Evolutionary conservation across 257 asterid species (phyloP).

Genomic region (Rehmannia glutinosa): DNA sequence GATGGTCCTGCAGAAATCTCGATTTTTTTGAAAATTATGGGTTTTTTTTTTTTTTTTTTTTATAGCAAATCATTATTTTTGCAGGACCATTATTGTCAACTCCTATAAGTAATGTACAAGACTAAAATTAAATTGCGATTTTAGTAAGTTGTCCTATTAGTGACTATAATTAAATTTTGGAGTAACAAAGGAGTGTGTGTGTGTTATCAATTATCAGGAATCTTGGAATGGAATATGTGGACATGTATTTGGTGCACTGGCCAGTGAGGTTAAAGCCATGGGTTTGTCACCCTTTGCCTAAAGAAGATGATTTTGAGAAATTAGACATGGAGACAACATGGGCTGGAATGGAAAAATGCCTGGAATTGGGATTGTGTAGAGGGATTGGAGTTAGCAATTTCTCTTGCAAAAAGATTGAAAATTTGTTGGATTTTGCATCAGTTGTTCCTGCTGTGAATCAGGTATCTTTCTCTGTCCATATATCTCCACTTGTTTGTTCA

Average conservation of each 20-base stretch:
- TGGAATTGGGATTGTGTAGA: slow-evolving; percentile 62
- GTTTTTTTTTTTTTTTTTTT: too few species aligned
- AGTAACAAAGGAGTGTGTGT: background rate
- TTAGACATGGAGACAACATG: slow-evolving; percentile 60
- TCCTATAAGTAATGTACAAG: too few species aligned
- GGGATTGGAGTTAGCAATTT: slow-evolving; percentile 83
- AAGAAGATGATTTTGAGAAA: slow-evolving; percentile 53
- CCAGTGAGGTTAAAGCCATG: slow-evolving; percentile 74
- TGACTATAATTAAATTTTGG: too few species aligned
- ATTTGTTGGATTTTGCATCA: slow-evolving; percentile 40
- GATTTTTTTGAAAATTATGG: too few species aligned
- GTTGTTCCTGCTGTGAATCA: slow-evolving; percentile 71
- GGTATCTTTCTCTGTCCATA: too few species aligned
- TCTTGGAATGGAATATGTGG: slow-evolving; percentile 71
- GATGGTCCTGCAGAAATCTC: too few species aligned
- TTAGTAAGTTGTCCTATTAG: too few species aligned
- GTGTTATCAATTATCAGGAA: slow-evolving; percentile 40
- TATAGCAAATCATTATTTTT: too few species aligned
- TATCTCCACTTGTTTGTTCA: too few species aligned
- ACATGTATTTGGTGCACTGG: slow-evolving; percentile 90
- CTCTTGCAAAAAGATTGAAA: slow-evolving; percentile 51
- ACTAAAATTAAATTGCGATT: too few species aligned
- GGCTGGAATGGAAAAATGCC: slow-evolving; percentile 78
- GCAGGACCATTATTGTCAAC: too few species aligned
- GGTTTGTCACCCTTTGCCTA: slow-evolving; percentile 46